These are phyloP conservation scores for Diaporthe longicolla DNA, from an alignment of 2,329 filamentous ascomycete species.

Conservation along the genomic window DNA sequence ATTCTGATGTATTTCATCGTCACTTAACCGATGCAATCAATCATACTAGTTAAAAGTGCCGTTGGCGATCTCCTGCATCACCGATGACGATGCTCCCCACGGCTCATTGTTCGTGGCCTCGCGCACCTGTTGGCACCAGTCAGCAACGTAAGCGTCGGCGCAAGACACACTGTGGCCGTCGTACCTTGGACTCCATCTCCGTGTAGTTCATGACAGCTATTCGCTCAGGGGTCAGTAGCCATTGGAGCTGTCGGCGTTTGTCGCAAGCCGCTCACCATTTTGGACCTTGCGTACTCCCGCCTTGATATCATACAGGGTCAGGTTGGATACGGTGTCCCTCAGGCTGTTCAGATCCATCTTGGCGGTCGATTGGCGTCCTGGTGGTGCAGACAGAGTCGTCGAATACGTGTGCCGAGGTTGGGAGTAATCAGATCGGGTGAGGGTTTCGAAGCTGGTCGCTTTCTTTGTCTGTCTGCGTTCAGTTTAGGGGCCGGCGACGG, in stretches of 20 bases:
- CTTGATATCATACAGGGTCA: conserved; percentile 96
- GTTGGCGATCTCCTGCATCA: conserved; percentile 99
- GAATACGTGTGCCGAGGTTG: not conserved
- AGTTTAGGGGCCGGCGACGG: conserved; percentile 17
- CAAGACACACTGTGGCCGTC: conserved; percentile 29
- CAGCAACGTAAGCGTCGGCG: conserved; percentile 43
- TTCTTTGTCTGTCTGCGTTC: conserved; percentile 34
- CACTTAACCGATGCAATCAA: not conserved
- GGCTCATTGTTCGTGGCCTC: conserved; percentile 99
- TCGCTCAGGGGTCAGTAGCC: conserved; percentile 20
- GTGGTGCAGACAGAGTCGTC: not conserved
- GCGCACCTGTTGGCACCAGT: conserved; percentile 75
- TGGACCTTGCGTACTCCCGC: conserved; percentile 95
- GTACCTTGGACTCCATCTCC: conserved; percentile 84
- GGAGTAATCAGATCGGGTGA: conserved; percentile 9
- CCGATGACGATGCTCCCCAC: conserved; percentile 86
- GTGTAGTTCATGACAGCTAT: conserved; percentile 98
- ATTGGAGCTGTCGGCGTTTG: not conserved
- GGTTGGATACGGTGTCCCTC: conserved; percentile 89
- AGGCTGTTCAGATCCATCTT: conserved; percentile 89
- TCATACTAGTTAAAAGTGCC: conserved; percentile 98
- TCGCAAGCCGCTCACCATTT: conserved; percentile 78
- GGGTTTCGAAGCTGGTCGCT: conserved; percentile 9
- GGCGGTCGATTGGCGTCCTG: conserved; percentile 42
- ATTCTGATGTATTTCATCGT: not conserved